Evolutionary conservation across 306 rosid genomes (phyloP).

Genomic region (Vigna reflexopilosa): DNA sequence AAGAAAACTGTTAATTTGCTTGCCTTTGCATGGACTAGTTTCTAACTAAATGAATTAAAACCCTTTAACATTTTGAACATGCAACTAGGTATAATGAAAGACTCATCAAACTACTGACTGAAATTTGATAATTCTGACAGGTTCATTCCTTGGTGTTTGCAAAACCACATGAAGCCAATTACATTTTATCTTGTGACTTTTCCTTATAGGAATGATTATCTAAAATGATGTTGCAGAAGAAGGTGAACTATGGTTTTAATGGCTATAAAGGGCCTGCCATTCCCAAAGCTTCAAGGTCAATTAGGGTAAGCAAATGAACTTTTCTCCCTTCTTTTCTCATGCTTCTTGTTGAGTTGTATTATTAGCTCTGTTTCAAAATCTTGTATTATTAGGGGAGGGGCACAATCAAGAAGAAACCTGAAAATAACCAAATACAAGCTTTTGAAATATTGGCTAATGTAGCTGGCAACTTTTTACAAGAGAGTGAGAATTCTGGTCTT

Average conservation of each 20-base stretch:
- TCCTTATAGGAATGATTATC: slow-evolving; percentile 51
- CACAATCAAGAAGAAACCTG: slow-evolving; percentile 57
- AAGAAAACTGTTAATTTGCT: not conserved
- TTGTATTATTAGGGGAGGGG: slow-evolving; percentile 62
- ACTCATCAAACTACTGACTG: slow-evolving; percentile 14
- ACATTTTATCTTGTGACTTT: slow-evolving; percentile 56
- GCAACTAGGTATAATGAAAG: slow-evolving; percentile 14
- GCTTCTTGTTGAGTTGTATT: not conserved
- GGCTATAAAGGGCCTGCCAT: slow-evolving; percentile 66
- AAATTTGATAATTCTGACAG: slow-evolving; percentile 47
- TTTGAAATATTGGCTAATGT: slow-evolving; percentile 79
- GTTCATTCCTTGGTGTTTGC: slow-evolving; percentile 43
- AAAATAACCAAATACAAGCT: slow-evolving; percentile 57
- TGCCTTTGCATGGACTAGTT: slow-evolving; percentile 25
- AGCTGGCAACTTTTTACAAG: slow-evolving; percentile 66
- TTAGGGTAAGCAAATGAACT: slow-evolving; percentile 56
- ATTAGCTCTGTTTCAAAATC: slow-evolving; percentile 32
- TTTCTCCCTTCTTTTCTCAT: slow-evolving; percentile 2
- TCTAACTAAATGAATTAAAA: slow-evolving; percentile 34
- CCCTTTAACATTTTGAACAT: slow-evolving; percentile 23
- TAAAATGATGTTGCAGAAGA: slow-evolving; percentile 65
- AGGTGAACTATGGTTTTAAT: slow-evolving; percentile 63
- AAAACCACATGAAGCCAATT: slow-evolving; percentile 41
- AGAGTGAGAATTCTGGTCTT: slow-evolving; percentile 45
- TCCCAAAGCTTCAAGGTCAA: slow-evolving; percentile 75